Evolutionary conservation across 345 rosid genomes (phyloP).

Genomic region (Eucalyptus curtisii): DNA sequence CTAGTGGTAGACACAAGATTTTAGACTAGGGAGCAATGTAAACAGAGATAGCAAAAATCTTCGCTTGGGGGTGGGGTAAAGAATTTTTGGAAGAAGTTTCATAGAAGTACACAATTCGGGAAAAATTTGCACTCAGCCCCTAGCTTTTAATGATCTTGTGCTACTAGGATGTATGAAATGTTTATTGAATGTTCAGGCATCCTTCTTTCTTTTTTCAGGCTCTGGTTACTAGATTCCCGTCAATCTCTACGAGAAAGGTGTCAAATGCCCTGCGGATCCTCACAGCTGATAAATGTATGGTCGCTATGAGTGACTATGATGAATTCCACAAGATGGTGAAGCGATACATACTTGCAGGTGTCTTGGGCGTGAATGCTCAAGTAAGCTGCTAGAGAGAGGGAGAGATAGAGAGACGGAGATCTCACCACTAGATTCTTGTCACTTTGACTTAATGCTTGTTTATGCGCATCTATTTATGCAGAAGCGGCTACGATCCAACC

Average conservation of each 20-base stretch:
- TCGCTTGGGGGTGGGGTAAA: not conserved
- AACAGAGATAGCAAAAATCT: not conserved
- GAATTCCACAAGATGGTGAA: conserved; percentile 68
- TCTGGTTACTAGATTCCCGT: conserved; percentile 65
- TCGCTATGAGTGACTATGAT: conserved; percentile 75
- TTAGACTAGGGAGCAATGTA: not conserved
- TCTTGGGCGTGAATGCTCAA: conserved; percentile 68
- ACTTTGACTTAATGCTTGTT: not conserved
- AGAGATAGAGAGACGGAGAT: not conserved
- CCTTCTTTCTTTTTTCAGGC: conserved; percentile 31
- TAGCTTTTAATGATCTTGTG: not conserved
- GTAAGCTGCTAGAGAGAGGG: conserved; percentile 11
- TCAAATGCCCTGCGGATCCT: conserved; percentile 63
- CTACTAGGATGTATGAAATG: not conserved
- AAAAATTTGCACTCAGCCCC: not conserved
- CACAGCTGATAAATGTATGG: conserved; percentile 61
- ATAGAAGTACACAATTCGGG: not conserved
- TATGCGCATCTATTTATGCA: conserved; percentile 1
- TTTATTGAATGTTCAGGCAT: not conserved
- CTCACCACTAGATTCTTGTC: not conserved
- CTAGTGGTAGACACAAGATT: not conserved
- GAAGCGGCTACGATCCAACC: conserved; percentile 49
- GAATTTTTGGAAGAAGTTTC: not conserved
- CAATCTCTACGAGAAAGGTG: conserved; percentile 67
- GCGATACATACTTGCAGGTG: conserved; percentile 34